Percentiles rank a stretch among this genome's conserved stretches.
These are phyloP conservation scores for Paraphoma sp. DNA, from an alignment of 2,329 filamentous ascomycete species.

Conservation along the genomic window DNA sequence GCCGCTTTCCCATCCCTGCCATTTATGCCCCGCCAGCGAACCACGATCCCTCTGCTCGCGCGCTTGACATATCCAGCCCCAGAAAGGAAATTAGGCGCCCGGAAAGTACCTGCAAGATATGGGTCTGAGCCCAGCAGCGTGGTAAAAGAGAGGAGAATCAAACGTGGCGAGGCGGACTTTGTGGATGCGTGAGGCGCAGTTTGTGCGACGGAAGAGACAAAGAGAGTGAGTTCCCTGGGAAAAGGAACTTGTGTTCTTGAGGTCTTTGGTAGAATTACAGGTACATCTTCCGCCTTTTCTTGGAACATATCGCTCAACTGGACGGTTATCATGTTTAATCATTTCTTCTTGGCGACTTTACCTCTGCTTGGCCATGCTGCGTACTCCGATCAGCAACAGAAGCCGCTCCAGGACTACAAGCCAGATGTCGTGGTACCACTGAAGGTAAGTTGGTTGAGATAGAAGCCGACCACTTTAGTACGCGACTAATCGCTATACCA, in stretches of 20 bases:
- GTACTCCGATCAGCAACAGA: not conserved
- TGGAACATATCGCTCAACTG: not conserved
- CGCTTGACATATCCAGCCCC: constrained; percentile 1
- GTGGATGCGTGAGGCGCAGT: not conserved
- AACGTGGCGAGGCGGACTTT: constrained; percentile 1
- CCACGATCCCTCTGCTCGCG: not conserved
- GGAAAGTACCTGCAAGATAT: not conserved
- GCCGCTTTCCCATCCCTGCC: not conserved
- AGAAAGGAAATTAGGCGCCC: not conserved
- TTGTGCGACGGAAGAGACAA: not conserved
- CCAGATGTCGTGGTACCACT: constrained; percentile 1
- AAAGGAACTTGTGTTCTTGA: not conserved
- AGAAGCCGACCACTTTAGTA: not conserved
- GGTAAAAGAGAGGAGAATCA: not conserved
- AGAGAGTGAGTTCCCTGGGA: not conserved
- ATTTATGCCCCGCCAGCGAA: not conserved
- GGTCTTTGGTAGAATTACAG: not conserved
- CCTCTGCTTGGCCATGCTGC: not conserved
- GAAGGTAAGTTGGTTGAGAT: not conserved
- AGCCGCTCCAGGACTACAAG: not conserved
- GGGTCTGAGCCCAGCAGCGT: not conserved
- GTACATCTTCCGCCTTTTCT: not conserved
- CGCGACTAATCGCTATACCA: not conserved
- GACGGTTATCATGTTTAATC: not conserved
- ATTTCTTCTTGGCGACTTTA: not conserved